phyloP scores from a whole-genome alignment of 192 early-diverging fungal genomes.

The Backusella morwellensis region DNA sequence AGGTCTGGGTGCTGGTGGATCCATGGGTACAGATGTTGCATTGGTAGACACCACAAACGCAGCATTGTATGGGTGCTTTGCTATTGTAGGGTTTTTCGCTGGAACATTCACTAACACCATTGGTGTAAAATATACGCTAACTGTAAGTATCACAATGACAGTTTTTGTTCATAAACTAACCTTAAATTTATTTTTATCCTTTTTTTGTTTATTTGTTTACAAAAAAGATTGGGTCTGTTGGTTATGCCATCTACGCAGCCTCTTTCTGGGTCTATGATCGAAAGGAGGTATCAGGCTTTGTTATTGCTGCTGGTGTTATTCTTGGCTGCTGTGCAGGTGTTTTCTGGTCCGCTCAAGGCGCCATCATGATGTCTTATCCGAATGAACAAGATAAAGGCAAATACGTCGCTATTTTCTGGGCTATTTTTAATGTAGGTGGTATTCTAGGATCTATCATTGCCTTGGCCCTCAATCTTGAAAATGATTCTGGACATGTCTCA shows the following conservation, averaged over 20 bases:
- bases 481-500: constrained; percentile 23
- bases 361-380: constrained; percentile 86
- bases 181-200: neutral
- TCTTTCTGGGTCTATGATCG: constrained; percentile 59
- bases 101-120: constrained; percentile 30
- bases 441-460: constrained; percentile 73
- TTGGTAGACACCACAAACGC: constrained; percentile 24
- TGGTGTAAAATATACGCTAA: constrained; percentile 20
- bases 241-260: constrained; percentile 72
- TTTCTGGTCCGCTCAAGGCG: constrained; percentile 71
- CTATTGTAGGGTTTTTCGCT: constrained; percentile 35
- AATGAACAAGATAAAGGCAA: constrained; percentile 76
- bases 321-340: constrained; percentile 80
- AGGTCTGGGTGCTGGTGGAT: constrained; percentile 34
- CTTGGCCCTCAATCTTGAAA: constrained; percentile 35
- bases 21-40: constrained; percentile 28
- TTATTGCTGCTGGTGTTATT: constrained; percentile 72
- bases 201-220: neutral
- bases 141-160: constrained; percentile 13
- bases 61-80: constrained; percentile 32
- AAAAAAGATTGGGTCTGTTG: constrained; percentile 51
- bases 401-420: constrained; percentile 84
- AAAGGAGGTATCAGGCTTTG: constrained; percentile 53
- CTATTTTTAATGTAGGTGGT: constrained; percentile 81
- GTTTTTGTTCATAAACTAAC: neutral